Evolutionary conservation across 2,329 filamentous ascomycete genomes (phyloP).

Genomic region (Trichoderma sp.): DNA sequence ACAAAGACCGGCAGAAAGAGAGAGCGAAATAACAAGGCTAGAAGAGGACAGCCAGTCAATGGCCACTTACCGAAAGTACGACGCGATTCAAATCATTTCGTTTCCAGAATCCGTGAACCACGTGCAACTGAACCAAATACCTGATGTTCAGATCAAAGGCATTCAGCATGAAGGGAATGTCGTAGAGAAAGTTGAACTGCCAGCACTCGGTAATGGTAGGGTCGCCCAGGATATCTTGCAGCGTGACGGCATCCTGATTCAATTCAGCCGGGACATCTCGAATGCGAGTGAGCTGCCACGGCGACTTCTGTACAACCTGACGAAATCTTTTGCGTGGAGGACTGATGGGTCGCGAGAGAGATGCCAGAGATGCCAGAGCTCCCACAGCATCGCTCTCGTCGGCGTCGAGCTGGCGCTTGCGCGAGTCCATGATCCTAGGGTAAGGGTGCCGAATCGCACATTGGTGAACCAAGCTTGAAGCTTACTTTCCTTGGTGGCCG

Average conservation of each 20-base stretch:
- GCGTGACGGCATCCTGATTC: conserved; percentile 64
- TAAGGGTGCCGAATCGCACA: neutral
- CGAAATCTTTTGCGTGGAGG: conserved; percentile 41
- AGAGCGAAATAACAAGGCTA: neutral
- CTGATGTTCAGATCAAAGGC: conserved; percentile 52
- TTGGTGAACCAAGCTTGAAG: no score
- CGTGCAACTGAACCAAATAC: conserved; percentile 48
- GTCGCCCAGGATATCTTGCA: conserved; percentile 68
- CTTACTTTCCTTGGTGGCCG: neutral
- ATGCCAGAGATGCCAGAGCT: conserved; percentile 31
- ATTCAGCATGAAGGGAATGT: conserved; percentile 54
- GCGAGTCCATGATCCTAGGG: conserved; percentile 30
- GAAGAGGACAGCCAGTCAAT: neutral
- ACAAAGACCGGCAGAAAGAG: neutral
- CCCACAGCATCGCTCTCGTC: conserved; percentile 16
- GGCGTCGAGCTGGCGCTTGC: conserved; percentile 31
- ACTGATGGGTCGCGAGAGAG: conserved; percentile 42
- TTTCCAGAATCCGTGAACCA: conserved; percentile 65
- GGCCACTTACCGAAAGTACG: conserved; percentile 50
- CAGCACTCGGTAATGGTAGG: conserved; percentile 69
- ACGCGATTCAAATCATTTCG: conserved; percentile 59
- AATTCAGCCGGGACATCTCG: conserved; percentile 54
- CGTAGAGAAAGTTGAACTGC: conserved; percentile 67
- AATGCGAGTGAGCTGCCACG: conserved; percentile 69
- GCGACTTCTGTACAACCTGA: conserved; percentile 48